Evolutionary conservation across 139 green algal genomes (phyloP), one percentile per base, ranked within the genome.

Genomic region (Prasinococcaceae sp.): DNA sequence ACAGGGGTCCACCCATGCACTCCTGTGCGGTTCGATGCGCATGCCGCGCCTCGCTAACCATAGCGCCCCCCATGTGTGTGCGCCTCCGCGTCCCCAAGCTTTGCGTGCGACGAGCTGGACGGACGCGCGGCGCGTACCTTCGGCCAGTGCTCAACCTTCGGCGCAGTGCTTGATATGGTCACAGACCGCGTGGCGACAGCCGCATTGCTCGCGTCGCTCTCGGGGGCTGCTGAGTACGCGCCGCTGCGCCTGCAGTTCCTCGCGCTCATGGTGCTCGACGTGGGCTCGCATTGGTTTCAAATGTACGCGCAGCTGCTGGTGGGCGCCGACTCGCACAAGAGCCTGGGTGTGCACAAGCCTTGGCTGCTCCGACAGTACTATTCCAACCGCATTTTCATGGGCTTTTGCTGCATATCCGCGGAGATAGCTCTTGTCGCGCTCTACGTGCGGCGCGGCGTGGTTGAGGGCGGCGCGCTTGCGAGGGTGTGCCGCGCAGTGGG

Each of bases 101-200:
- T 97, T 55, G 79, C 90, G 5, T 88, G 76, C 29, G 88, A 97
- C 54, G 90, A 95, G 46, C 65, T 93, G 30, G 88, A 97, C 53
- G 88, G 88, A 0, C 66, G 85, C 5, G 17, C 33, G 0, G 14
- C 42, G 0, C 2, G 1, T 30, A 49, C 29, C 29, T 53, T 53
- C 44, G 46, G 17, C 28, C 20, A 10, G 9, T 58, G 50, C 58
- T 89, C 78, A 16, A 92, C 74, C 2, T 65, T 97, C 5, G 88
- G 88, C 0, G 75, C 76, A 0, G 84, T 97, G 17, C 64, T 97
- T 1, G 88, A 97, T 60, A 97, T 97, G 88, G 89, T 96, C 2
- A 97, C 87, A 1, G 87, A 96, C 73, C 79, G 85, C 28, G 55
- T 96, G 40, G 77, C 82, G 25, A 96, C 87, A 1, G 72, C 85